Percentiles rank a stretch among this genome's conserved stretches.
Evolutionary conservation across 164 flowering plant genomes (phyloP).

Genomic region (Tetrastigma voinierianum): DNA sequence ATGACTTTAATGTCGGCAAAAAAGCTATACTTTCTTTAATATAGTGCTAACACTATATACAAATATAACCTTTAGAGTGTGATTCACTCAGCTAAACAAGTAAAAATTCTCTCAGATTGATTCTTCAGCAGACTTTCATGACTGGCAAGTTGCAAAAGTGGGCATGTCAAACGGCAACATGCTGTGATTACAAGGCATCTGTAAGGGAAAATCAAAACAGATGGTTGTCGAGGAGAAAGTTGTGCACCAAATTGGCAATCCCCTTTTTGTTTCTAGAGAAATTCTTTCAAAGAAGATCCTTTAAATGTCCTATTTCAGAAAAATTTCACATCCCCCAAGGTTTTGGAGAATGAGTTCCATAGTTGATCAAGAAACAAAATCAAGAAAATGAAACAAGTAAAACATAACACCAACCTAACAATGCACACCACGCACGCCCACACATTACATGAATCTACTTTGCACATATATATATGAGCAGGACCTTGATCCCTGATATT

Average conservation of each 20-base stretch:
- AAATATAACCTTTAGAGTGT: not conserved
- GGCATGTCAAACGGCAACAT: not conserved
- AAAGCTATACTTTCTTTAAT: slow-evolving; percentile 5
- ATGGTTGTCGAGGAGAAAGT: not conserved
- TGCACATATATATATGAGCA: too few species aligned
- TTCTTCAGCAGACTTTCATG: not conserved
- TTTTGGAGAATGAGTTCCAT: too few species aligned
- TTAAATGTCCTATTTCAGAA: too few species aligned
- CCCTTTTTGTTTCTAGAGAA: too few species aligned
- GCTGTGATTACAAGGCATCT: not conserved
- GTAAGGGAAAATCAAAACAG: not conserved
- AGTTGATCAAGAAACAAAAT: not conserved
- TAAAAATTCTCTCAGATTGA: not conserved
- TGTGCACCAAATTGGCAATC: too few species aligned
- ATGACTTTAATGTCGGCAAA: slow-evolving; percentile 8
- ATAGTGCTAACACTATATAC: not conserved
- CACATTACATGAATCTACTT: too few species aligned
- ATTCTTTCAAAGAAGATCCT: too few species aligned
- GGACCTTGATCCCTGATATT: too few species aligned
- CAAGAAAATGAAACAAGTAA: not conserved
- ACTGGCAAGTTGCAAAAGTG: slow-evolving; percentile 5
- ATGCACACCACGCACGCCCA: too few species aligned
- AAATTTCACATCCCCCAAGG: too few species aligned
- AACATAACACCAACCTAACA: not conserved
- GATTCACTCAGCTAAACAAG: not conserved